A percentile compares a stretch with the other conserved stretches of the same genome.
Evolutionary conservation across 495 filamentous ascomycete species (phyloP).

Genomic region (Filosporella fistucella): DNA sequence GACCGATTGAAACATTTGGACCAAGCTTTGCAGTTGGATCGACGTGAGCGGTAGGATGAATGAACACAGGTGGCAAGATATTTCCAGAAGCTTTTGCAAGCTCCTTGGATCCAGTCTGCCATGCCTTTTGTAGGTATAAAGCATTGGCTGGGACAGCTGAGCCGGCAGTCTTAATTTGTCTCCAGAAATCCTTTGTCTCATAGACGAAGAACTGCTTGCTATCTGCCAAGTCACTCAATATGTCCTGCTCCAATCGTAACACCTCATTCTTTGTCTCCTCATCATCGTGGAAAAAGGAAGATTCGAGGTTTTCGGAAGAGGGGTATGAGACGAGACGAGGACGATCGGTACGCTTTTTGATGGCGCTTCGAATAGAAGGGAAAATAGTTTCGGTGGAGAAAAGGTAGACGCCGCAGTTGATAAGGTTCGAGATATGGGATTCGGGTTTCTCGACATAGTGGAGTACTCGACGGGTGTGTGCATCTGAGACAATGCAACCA

Average conservation of each 20-base stretch:
- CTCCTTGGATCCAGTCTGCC: conserved; percentile 77
- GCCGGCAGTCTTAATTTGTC: conserved; percentile 98
- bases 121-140: conserved; percentile 93
- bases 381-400: conserved; percentile 95
- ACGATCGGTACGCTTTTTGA: conserved; percentile 91
- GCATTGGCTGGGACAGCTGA: conserved; percentile 97
- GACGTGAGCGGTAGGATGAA: conserved; percentile 90
- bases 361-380: conserved; percentile 89
- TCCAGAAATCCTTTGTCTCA: conserved; percentile 99
- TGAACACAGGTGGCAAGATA: conserved; percentile 92
- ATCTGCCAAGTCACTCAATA: conserved; percentile 92
- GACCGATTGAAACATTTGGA: conserved; percentile 93
- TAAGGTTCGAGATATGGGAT: conserved; percentile 95
- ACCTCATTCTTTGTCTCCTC: conserved; percentile 72
- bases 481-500: conserved; percentile 94
- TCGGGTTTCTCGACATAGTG: conserved; percentile 99
- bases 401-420: conserved; percentile 99
- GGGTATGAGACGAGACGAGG: conserved; percentile 91
- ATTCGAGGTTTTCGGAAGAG: conserved; percentile 88
- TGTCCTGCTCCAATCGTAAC: conserved; percentile 95
- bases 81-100: conserved; percentile 80
- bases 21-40: conserved; percentile 96
- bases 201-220: conserved; percentile 98
- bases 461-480: conserved; percentile 90
- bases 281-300: conserved; percentile 70